Evolutionary conservation across 2,329 filamentous ascomycete genomes (phyloP).

Genomic region (Aspergillus ustus): DNA sequence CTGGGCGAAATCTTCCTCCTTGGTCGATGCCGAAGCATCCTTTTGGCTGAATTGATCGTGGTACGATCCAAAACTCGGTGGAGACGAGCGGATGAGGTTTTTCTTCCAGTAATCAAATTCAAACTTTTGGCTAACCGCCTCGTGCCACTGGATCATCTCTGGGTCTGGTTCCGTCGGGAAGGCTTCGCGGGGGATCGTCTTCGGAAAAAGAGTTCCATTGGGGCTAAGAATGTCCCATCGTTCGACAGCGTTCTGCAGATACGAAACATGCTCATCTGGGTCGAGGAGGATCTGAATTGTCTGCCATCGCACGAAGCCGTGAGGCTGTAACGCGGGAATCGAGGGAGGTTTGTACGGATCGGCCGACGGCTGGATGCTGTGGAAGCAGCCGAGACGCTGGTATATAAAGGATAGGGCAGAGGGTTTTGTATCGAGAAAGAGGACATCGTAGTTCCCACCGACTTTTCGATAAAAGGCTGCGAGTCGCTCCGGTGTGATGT

Average conservation of each 20-base stretch:
- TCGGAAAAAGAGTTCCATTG: slow-evolving; percentile 62
- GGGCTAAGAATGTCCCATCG: slow-evolving; percentile 78
- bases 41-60: slow-evolving; percentile 39
- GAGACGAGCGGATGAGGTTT: slow-evolving; percentile 39
- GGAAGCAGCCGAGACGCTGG: slow-evolving; percentile 86
- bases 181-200: slow-evolving; percentile 67
- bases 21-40: slow-evolving; percentile 26
- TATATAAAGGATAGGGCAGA: slow-evolving; percentile 88
- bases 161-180: slow-evolving; percentile 75
- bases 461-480: slow-evolving; percentile 77
- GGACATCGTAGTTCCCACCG: slow-evolving; percentile 74
- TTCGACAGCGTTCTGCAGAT: slow-evolving; percentile 78
- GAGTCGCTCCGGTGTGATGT: slow-evolving; percentile 68
- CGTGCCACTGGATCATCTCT: slow-evolving; percentile 87
- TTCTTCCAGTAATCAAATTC: slow-evolving; percentile 62
- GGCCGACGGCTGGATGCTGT: slow-evolving; percentile 75
- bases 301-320: slow-evolving; percentile 92
- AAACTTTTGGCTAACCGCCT: slow-evolving; percentile 72
- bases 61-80: slow-evolving; percentile 35
- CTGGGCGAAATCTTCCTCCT: slow-evolving; percentile 29
- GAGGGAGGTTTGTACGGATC: slow-evolving; percentile 74
- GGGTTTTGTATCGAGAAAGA: slow-evolving; percentile 78
- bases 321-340: slow-evolving; percentile 79
- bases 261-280: slow-evolving; percentile 84
- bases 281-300: slow-evolving; percentile 86